Percentiles rank a stretch among this genome's conserved stretches.
phyloP scores from a whole-genome alignment of 1,284 basidiomycete species.

The Melampsora larici-populina region DNA sequence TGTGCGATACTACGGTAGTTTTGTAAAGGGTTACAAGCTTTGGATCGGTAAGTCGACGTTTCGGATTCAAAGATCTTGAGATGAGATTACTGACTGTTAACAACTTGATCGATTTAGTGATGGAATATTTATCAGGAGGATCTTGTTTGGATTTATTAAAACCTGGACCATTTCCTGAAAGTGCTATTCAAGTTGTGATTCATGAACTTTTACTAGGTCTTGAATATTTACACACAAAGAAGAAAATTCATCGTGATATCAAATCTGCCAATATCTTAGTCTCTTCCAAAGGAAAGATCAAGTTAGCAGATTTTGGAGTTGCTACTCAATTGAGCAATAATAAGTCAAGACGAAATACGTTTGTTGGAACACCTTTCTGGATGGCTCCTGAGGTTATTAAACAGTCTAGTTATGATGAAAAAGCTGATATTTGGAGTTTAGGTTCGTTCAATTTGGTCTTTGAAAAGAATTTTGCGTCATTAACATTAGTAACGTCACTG shows the following conservation, averaged over 20 bases:
- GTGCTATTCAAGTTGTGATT: slow-evolving; percentile 32
- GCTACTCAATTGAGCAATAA: slow-evolving; percentile 78
- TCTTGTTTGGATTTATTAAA: slow-evolving; percentile 42
- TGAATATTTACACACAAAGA: slow-evolving; percentile 88
- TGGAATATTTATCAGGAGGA: slow-evolving; percentile 37
- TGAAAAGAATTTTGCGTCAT: not conserved
- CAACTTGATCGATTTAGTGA: slow-evolving; percentile 4
- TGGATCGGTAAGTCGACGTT: slow-evolving; percentile 16
- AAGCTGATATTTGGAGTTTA: slow-evolving; percentile 57
- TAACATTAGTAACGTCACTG: not conserved
- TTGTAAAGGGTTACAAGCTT: slow-evolving; percentile 38
- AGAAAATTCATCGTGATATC: slow-evolving; percentile 95
- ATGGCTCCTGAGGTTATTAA: slow-evolving; percentile 97
- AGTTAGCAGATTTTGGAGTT: slow-evolving; percentile 94
- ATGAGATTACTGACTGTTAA: not conserved
- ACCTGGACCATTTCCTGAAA: slow-evolving; percentile 38
- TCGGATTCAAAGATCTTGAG: too few species aligned
- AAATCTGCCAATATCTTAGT: slow-evolving; percentile 97
- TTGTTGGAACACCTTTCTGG: slow-evolving; percentile 90
- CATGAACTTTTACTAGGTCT: slow-evolving; percentile 89
- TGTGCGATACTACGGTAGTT: slow-evolving; percentile 42
- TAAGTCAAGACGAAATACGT: slow-evolving; percentile 81
- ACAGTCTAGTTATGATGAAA: slow-evolving; percentile 69
- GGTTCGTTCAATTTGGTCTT: not conserved
- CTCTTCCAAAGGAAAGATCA: slow-evolving; percentile 85